phyloP scores from a whole-genome alignment of 345 rosid genomes.

The Boechera divaricarpa region DNA sequence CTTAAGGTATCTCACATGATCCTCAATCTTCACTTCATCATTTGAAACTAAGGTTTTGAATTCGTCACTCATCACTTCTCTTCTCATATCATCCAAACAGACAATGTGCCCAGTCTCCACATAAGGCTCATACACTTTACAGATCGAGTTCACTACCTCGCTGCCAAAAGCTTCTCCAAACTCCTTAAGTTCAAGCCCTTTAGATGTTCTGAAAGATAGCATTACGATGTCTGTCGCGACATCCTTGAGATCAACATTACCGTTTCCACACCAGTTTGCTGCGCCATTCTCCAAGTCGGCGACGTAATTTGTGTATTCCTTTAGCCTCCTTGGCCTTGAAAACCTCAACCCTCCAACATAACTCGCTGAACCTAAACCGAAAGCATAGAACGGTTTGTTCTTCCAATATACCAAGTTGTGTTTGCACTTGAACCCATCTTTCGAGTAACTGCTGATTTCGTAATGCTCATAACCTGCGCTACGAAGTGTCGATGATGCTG shows the following conservation, averaged over 20 bases:
- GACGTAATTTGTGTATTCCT: conserved; percentile 67
- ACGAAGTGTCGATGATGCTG: conserved; percentile 70
- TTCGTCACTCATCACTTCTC: conserved; percentile 52
- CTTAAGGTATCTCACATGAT: conserved; percentile 58
- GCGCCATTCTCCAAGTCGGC: conserved; percentile 62
- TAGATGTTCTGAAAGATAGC: conserved; percentile 88
- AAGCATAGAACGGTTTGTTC: conserved; percentile 79
- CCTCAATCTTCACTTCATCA: conserved; percentile 46
- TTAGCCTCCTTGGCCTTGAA: conserved; percentile 87
- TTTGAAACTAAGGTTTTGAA: conserved; percentile 43
- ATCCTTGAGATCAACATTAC: conserved; percentile 58
- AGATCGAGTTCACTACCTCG: conserved; percentile 57
- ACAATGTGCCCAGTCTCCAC: conserved; percentile 74
- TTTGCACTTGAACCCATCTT: conserved; percentile 72
- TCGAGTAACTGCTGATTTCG: conserved; percentile 81
- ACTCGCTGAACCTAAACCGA: conserved; percentile 97
- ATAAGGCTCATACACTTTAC: conserved; percentile 64
- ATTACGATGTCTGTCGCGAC: conserved; percentile 80
- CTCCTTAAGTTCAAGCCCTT: conserved; percentile 70
- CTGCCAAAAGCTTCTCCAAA: conserved; percentile 68
- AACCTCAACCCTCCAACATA: conserved; percentile 76
- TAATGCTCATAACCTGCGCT: conserved; percentile 77
- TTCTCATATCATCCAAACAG: conserved; percentile 68
- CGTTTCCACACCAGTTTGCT: conserved; percentile 46
- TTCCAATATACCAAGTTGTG: conserved; percentile 91